Percentiles rank a stretch among this genome's conserved stretches.
Conservation (phyloP, 768 basidiomycete species). For the Leucocoprinus leucothites region DNA sequence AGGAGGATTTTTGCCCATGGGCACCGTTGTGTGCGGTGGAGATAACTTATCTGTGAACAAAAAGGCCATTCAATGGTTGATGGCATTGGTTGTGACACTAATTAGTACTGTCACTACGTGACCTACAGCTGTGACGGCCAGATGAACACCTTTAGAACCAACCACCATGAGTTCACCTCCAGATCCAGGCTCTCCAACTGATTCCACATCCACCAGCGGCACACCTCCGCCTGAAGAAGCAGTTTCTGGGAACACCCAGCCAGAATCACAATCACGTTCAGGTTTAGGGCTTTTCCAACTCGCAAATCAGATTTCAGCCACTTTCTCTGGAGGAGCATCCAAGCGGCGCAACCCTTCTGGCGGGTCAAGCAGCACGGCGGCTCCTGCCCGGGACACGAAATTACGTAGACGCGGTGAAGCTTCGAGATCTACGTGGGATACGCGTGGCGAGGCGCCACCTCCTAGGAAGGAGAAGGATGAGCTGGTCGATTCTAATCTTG, state of each 20-base stretch:
- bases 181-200: constrained; percentile 36
- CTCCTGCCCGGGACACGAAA: constrained; percentile 48
- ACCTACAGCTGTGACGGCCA: not conserved
- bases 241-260: constrained; percentile 17
- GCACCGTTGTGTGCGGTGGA: not conserved
- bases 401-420: constrained; percentile 46
- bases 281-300: constrained; percentile 22
- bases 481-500: constrained; percentile 44
- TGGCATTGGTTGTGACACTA: constrained; percentile 1
- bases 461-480: constrained; percentile 50
- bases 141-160: not conserved
- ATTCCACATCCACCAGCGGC: constrained; percentile 39
- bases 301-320: constrained; percentile 31
- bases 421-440: constrained; percentile 16
- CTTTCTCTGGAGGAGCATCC: constrained; percentile 31
- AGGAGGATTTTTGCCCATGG: too few relatives aligned
- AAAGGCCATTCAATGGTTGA: too few relatives aligned
- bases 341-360: constrained; percentile 52
- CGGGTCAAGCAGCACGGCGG: constrained; percentile 35
- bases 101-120: not conserved
- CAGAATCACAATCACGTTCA: constrained; percentile 19
- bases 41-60: not conserved
- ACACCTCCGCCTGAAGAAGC: constrained; percentile 42
- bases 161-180: constrained; percentile 38
- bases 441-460: constrained; percentile 18